Evolutionary conservation across 2,329 filamentous ascomycete species (phyloP).

Genomic region (Botryotinia globosa): DNA sequence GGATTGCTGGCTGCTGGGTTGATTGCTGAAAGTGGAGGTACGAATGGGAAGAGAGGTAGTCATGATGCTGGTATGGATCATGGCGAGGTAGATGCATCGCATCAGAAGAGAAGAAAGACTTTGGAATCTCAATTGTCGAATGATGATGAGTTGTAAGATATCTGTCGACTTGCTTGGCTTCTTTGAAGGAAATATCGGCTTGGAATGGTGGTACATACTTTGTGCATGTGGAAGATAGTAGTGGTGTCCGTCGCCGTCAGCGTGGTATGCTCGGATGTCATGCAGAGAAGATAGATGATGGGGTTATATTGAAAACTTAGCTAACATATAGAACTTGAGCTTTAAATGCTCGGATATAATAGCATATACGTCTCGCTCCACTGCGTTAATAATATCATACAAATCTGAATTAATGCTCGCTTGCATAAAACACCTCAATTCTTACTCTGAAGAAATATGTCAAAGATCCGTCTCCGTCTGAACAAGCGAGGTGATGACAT

Average conservation of each 20-base stretch:
- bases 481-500: not conserved
- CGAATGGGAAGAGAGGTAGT: not conserved
- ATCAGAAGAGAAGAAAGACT: not conserved
- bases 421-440: not conserved
- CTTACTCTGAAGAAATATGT: not conserved
- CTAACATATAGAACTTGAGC: not conserved
- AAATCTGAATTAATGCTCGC: not conserved
- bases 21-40: not conserved
- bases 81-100: not conserved
- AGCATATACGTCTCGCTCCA: not conserved
- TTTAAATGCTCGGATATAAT: not conserved
- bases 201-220: not conserved
- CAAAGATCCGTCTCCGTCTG: not conserved
- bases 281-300: not conserved
- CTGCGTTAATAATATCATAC: no score
- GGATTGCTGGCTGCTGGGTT: not conserved
- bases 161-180: not conserved
- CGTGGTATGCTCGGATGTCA: not conserved
- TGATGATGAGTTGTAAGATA: conserved; percentile 9
- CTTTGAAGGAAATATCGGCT: not conserved
- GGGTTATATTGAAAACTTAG: not conserved
- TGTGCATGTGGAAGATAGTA: not conserved
- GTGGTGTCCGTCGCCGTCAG: not conserved
- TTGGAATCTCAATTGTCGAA: not conserved
- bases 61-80: not conserved